Conservation (phyloP, 2,329 filamentous ascomycete genomes). For the Trichophyton equinum region DNA sequence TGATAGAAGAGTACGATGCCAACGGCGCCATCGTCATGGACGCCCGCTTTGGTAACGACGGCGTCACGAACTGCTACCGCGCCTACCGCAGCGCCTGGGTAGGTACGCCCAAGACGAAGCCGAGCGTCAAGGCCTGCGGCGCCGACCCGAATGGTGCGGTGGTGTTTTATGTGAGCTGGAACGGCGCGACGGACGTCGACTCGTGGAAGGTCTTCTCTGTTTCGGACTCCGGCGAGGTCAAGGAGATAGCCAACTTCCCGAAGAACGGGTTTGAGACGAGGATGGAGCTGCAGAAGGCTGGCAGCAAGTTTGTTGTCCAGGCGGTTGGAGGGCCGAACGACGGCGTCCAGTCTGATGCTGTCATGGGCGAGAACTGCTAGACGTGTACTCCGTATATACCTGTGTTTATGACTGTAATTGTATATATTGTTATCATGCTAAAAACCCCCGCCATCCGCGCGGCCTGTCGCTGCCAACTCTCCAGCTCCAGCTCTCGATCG, state of each 20-base stretch:
- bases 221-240: background rate
- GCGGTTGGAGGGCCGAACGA: constrained; percentile 8
- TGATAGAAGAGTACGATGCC: constrained; percentile 11
- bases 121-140: constrained; percentile 5
- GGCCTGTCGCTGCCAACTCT: too few relatives aligned
- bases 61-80: constrained; percentile 2
- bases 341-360: constrained; percentile 3
- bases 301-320: constrained; percentile 3
- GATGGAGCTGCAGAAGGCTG: background rate
- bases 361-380: constrained; percentile 1
- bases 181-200: constrained; percentile 9
- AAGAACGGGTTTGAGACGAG: constrained; percentile 9
- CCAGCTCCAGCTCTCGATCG: too few relatives aligned
- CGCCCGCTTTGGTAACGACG: constrained; percentile 2
- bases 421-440: too few relatives aligned
- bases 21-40: constrained; percentile 9
- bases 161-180: constrained; percentile 12
- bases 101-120: constrained; percentile 8
- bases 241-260: background rate
- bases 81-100: constrained; percentile 4
- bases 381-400: background rate
- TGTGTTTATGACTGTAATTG: background rate
- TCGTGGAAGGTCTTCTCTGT: constrained; percentile 7
- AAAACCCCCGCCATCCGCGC: too few relatives aligned
- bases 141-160: background rate